These are phyloP conservation scores for Rhododendron molle DNA, from an alignment of 148 eudicot species.

Conservation along the genomic window DNA sequence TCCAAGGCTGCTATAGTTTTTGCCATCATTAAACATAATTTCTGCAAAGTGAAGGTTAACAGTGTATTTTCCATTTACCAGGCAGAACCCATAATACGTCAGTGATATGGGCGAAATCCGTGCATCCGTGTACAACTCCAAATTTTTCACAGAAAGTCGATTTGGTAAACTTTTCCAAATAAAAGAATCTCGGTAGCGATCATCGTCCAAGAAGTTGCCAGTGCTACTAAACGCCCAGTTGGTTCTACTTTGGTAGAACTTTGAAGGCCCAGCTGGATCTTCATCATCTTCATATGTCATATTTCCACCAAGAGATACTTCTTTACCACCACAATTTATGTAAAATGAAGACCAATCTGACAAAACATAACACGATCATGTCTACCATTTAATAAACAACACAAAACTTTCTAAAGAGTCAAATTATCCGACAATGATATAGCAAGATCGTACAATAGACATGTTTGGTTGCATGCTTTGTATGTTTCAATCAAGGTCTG, in stretches of 20 bases:
- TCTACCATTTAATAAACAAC: neutral
- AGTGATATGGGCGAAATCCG: constrained; percentile 30
- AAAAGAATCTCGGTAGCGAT: neutral
- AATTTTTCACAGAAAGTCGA: neutral
- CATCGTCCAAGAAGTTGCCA: constrained; percentile 31
- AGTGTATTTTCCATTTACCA: constrained; percentile 26
- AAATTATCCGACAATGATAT: neutral
- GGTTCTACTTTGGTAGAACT: neutral
- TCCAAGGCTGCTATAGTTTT: constrained; percentile 26
- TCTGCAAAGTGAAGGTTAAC: constrained; percentile 37
- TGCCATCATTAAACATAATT: constrained; percentile 22
- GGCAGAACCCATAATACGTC: constrained; percentile 36
- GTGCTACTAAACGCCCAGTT: constrained; percentile 35
- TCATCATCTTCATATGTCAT: constrained; percentile 11
- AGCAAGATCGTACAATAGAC: neutral
- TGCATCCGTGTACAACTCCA: constrained; percentile 20
- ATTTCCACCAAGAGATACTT: neutral
- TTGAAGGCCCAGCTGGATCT: constrained; percentile 14
- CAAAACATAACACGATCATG: neutral
- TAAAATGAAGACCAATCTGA: constrained; percentile 9
- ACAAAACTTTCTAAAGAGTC: constrained; percentile 7
- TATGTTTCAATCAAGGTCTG: neutral
- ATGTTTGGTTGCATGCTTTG: neutral
- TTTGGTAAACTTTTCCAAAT: neutral
- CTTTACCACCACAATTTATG: constrained; percentile 35